Base-by-base conservation (phyloP, 192 early-diverging fungal species). In the Chytriomyces confervae region DNA sequence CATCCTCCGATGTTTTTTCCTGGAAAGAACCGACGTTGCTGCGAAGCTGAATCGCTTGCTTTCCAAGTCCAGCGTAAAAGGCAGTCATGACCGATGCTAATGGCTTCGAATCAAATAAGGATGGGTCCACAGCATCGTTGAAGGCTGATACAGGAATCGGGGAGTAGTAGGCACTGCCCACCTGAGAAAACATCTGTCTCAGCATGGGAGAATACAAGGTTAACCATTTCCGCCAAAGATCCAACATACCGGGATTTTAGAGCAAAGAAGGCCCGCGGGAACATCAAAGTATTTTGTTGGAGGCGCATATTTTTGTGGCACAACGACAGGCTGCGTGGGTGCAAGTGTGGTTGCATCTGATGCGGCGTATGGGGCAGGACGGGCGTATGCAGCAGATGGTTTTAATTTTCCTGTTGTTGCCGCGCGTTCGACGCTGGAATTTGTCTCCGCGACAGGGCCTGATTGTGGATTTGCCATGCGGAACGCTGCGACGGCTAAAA, bases 161-260 rank as follows among this genome's bases (percentile, higher is more conserved):
- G 13, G 36, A 29, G 47, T 68, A 68, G 45, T 68, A 68, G 10
- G 9, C 44, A 46, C 66, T 68, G 27, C 66, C 66, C 11, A 47
- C 5, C 66, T 68, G 29, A 4, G 18, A 18, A 16, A 9, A 43
- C 23, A 68, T 45, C 20, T 43, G 45, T 68, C 44, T 36, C 36
- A 36, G 36, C 36, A 36, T 4, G 4, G 36, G 36, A 36, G 62
- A 36, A 36, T 36, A 36, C 36, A 16, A 43, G 11, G 44, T 11
- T 1, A n/a, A 46, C 16, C 16, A 11, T 13, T 5, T 16, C 43
- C 18, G 47, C 0, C 44, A 68, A 68, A 46, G 20, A 18, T n/a
- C 10, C 10, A 7, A 46, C 27, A 16, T 48, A 68, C 66, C 13
- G 66, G 66, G 9, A 68, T 44, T 18, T n/a, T 18, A 9, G 44